Percentiles rank a stretch among this genome's conserved stretches.
These are phyloP conservation scores for Candida tibetensis DNA, from an alignment of 805 yeast species.

Conservation along the genomic window DNA sequence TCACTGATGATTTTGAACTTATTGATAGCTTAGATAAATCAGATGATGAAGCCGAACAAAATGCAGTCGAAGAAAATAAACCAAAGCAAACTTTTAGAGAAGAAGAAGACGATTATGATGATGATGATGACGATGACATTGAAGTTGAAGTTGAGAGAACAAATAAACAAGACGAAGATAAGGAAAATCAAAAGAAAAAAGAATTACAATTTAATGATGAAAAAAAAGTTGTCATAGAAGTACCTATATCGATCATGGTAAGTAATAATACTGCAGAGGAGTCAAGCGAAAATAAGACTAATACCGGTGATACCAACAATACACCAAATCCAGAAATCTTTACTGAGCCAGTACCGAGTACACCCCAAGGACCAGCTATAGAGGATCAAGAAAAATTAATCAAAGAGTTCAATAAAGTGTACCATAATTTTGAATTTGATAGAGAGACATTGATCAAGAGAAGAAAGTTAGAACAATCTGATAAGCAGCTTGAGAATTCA, in stretches of 20 bases:
- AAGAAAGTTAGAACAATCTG: conserved; percentile 75
- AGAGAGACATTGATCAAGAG: conserved; percentile 72
- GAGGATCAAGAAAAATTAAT: conserved; percentile 48
- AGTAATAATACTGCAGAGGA: conserved; percentile 3
- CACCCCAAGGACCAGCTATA: conserved; percentile 7
- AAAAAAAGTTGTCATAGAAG: conserved; percentile 29
- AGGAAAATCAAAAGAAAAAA: conserved; percentile 1
- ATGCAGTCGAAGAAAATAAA: conserved; percentile 1
- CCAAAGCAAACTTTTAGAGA: conserved; percentile 22
- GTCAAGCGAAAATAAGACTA: not conserved
- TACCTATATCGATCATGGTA: conserved; percentile 30
- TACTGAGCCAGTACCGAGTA: not conserved
- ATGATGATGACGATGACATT: conserved; percentile 20
- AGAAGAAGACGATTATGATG: conserved; percentile 35
- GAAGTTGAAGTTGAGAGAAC: conserved; percentile 22
- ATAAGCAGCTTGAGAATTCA: conserved; percentile 56
- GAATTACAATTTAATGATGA: conserved; percentile 22
- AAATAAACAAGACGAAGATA: conserved; percentile 20
- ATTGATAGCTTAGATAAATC: conserved; percentile 31
- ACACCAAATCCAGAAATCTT: not conserved
- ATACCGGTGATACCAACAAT: not conserved
- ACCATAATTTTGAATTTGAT: conserved; percentile 76
- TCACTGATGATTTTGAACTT: conserved; percentile 33
- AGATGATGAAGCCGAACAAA: conserved; percentile 18
- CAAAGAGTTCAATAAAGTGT: conserved; percentile 66